Percentiles rank a stretch among this genome's conserved stretches.
These are phyloP conservation scores for Claviceps sp. DNA, from an alignment of 2,329 filamentous ascomycete genomes.

Conservation along the genomic window DNA sequence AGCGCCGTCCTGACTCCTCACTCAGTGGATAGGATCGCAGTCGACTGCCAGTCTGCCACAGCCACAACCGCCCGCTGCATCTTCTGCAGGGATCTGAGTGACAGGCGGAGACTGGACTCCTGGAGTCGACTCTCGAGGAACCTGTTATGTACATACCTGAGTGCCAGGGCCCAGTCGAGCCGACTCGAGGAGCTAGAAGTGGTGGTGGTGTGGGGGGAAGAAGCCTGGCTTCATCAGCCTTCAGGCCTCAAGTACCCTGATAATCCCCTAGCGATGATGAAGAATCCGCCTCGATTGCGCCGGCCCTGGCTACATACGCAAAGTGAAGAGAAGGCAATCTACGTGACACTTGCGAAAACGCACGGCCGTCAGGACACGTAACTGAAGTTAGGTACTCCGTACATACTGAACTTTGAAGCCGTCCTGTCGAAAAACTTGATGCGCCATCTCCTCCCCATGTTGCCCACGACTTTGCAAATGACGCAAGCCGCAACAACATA, in stretches of 20 bases:
- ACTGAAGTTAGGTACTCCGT: no score
- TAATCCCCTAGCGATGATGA: no score
- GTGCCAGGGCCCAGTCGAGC: slow-evolving; percentile 1
- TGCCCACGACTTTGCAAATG: no score
- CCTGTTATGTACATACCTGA: slow-evolving; percentile 1
- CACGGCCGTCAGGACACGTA: no score
- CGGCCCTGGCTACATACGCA: no score
- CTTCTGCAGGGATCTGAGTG: slow-evolving; percentile 12
- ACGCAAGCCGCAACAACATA: no score
- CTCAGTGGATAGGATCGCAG: neutral
- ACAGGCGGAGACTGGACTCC: slow-evolving; percentile 3
- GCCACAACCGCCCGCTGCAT: slow-evolving; percentile 8
- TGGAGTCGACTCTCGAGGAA: neutral
- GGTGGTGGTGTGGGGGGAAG: slow-evolving; percentile 3
- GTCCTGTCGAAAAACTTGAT: no score
- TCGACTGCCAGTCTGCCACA: neutral
- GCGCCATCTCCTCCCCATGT: no score
- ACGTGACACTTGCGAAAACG: no score
- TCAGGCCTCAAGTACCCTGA: neutral
- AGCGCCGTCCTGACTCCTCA: neutral
- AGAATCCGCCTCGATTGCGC: no score
- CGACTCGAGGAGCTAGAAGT: neutral
- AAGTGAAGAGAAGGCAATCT: no score
- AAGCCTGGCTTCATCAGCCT: neutral
- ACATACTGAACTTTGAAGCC: no score